phyloP scores from a whole-genome alignment of 2,329 filamentous ascomycete genomes.

The Paecilomyces niveus region DNA sequence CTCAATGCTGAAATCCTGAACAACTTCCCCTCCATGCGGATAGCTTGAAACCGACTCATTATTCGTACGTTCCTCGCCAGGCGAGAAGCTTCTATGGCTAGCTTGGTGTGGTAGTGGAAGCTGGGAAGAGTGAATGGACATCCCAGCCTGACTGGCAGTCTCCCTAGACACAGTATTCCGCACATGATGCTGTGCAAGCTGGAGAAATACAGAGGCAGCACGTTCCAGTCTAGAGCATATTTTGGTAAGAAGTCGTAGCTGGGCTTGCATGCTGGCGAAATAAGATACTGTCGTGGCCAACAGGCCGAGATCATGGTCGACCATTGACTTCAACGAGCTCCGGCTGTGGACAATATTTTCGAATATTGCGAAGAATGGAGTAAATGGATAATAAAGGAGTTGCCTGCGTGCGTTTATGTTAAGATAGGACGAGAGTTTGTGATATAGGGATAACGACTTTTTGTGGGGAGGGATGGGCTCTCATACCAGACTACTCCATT shows the following conservation, averaged over 20 bases:
- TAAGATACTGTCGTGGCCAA: neutral
- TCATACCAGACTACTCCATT: constrained; percentile 11
- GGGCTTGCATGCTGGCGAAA: neutral
- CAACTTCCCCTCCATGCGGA: neutral
- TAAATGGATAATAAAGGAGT: neutral
- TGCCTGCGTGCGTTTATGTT: neutral
- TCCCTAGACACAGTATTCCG: neutral
- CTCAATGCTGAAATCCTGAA: neutral
- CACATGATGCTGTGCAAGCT: neutral
- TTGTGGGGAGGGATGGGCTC: neutral
- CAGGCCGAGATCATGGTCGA: neutral
- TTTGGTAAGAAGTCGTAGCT: neutral
- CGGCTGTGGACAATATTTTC: neutral
- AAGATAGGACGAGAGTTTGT: neutral
- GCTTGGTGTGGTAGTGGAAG: neutral
- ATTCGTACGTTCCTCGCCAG: neutral
- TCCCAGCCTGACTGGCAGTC: neutral
- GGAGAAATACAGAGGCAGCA: neutral
- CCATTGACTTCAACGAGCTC: neutral
- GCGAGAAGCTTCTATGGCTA: neutral
- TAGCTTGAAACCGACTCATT: neutral
- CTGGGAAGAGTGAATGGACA: neutral
- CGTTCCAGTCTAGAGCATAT: neutral
- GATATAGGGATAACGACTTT: neutral
- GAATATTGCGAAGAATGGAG: neutral